phyloP scores from a whole-genome alignment of 441 rosid genomes.

The Hypseocharis bilobata region DNA sequence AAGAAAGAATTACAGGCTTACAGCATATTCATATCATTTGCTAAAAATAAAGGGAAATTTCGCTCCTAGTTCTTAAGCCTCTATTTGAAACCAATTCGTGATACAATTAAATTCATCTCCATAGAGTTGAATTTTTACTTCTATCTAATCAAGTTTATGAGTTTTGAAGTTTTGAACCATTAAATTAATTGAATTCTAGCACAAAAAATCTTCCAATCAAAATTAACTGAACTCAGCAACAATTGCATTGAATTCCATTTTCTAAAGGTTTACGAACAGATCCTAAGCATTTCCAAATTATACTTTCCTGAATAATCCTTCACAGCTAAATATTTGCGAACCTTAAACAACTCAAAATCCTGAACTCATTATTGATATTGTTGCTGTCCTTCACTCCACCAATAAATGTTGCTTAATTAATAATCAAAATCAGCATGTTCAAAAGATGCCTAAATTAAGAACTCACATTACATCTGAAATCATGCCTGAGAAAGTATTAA shows the following conservation, averaged over 20 bases:
- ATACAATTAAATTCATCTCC: neutral
- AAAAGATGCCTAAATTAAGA: neutral
- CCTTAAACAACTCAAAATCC: neutral
- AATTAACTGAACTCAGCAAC: neutral
- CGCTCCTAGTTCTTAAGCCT: neutral
- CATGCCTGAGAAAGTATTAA: slow-evolving; percentile 55
- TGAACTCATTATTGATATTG: neutral
- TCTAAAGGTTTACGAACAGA: neutral
- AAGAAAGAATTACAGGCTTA: neutral
- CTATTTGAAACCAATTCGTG: neutral
- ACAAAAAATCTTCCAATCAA: neutral
- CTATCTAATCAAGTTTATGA: too few relatives aligned
- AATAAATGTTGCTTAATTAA: neutral
- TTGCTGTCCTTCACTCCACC: neutral
- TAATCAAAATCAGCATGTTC: neutral
- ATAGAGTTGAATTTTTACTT: neutral
- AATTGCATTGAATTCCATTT: neutral
- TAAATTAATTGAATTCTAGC: neutral
- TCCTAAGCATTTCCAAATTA: neutral
- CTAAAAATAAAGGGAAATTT: neutral
- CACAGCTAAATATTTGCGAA: neutral
- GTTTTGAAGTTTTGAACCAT: neutral
- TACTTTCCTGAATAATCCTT: neutral
- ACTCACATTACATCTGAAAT: slow-evolving; percentile 74
- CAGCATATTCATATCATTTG: neutral